Conservation (phyloP, 805 yeast species). For the Zygosaccharomyces siamensis region DNA sequence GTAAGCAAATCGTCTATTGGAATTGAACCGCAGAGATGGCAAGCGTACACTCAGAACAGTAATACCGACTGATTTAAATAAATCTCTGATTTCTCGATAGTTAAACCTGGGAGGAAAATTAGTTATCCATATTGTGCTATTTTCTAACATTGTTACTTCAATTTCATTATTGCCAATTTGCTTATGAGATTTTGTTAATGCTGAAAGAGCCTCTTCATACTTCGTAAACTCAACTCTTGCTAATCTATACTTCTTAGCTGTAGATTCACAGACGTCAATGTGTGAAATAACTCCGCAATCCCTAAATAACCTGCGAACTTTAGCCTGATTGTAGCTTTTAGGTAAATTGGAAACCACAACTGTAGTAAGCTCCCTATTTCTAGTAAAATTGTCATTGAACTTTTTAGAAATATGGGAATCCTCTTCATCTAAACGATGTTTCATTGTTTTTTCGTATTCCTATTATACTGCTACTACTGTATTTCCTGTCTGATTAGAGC, state of each 20-base stretch:
- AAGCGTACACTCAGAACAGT: conserved; percentile 49
- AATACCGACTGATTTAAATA: conserved; percentile 41
- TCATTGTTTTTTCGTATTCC: conserved; percentile 9
- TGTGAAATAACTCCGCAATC: conserved; percentile 57
- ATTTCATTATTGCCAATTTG: conserved; percentile 41
- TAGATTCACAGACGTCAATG: conserved; percentile 28
- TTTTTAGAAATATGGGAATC: conserved; percentile 7
- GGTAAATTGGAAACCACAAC: conserved; percentile 52
- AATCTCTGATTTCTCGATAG: conserved; percentile 35
- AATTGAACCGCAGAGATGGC: conserved; percentile 55
- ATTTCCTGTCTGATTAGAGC: background rate
- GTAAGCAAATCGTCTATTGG: conserved; percentile 68
- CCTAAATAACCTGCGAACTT: conserved; percentile 42
- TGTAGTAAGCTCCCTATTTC: conserved; percentile 50
- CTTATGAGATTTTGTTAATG: conserved; percentile 57
- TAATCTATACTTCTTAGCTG: conserved; percentile 20
- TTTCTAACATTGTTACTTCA: conserved; percentile 41
- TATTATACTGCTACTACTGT: background rate
- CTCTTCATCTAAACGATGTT: conserved; percentile 11
- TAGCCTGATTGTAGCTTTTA: conserved; percentile 34
- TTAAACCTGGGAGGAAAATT: conserved; percentile 61
- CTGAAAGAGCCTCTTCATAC: conserved; percentile 47
- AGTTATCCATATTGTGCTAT: conserved; percentile 64
- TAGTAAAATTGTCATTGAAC: conserved; percentile 6
- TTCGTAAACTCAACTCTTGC: conserved; percentile 58